Conservation (phyloP, 495 filamentous ascomycete genomes). For the Aspergillus asperescens region DNA sequence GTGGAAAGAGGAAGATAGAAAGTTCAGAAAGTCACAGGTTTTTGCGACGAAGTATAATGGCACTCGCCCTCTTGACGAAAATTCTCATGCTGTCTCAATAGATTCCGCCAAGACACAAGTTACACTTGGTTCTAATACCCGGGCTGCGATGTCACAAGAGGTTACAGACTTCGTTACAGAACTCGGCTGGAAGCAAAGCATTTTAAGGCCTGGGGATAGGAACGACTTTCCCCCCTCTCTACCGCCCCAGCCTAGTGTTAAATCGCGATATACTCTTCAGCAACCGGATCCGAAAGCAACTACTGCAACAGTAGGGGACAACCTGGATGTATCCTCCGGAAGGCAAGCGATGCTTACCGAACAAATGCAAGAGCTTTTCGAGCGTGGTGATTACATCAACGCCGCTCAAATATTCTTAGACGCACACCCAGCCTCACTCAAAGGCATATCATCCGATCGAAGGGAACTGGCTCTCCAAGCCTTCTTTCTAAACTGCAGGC, state of each 20-base stretch:
- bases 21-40: constrained; percentile 1
- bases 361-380: constrained; percentile 18
- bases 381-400: constrained; percentile 27
- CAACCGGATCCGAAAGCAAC: background rate
- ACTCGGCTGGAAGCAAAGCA: background rate
- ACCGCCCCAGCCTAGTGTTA: background rate
- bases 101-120: background rate
- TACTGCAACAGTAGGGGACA: background rate
- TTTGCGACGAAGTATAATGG: background rate
- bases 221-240: background rate
- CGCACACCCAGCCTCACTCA: constrained; percentile 13
- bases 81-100: background rate
- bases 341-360: background rate
- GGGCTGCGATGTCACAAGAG: background rate
- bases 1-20: constrained; percentile 28
- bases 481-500: constrained; percentile 37
- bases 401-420: constrained; percentile 39
- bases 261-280: background rate
- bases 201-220: background rate
- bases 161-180: background rate
- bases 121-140: background rate
- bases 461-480: constrained; percentile 28
- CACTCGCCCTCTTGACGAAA: background rate
- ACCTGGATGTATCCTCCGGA: background rate
- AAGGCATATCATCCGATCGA: constrained; percentile 26